phyloP scores from a whole-genome alignment of 306 rosid genomes.

The Corylus avellana region DNA sequence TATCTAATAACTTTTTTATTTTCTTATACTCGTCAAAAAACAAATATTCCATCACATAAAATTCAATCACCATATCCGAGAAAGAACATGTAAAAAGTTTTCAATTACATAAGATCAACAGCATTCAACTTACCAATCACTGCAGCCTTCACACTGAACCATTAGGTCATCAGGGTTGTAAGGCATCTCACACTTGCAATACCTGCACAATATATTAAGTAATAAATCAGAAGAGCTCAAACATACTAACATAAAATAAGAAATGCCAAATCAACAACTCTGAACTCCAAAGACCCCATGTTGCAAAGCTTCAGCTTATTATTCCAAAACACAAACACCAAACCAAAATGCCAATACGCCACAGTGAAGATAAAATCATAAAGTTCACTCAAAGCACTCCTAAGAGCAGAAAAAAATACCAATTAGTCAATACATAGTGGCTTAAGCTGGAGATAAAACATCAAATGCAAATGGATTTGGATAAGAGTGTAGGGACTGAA shows the following conservation, averaged over 20 bases:
- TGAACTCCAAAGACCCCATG: not conserved
- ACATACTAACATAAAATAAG: constrained; percentile 10
- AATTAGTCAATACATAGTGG: not conserved
- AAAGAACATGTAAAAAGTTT: not conserved
- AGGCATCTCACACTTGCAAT: constrained; percentile 99
- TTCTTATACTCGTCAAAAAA: not conserved
- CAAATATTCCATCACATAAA: not conserved
- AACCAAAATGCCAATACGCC: not conserved
- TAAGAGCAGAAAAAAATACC: not conserved
- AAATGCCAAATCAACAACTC: not conserved
- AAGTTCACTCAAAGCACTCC: not conserved
- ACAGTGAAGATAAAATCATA: not conserved
- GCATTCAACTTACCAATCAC: constrained; percentile 72
- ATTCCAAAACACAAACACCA: not conserved
- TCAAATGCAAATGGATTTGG: not conserved
- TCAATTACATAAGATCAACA: constrained; percentile 12
- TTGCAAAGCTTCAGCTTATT: not conserved
- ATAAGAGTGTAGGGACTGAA: not conserved
- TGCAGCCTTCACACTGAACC: constrained; percentile 97
- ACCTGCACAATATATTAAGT: constrained; percentile 56
- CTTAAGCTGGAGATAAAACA: not conserved
- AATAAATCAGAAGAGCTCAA: constrained; percentile 24
- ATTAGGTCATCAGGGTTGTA: constrained; percentile 96
- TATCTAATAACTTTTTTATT: not conserved
- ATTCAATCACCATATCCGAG: not conserved